Evolutionary conservation across 257 asterid genomes (phyloP).

Genomic region (Jasminum sambac): DNA sequence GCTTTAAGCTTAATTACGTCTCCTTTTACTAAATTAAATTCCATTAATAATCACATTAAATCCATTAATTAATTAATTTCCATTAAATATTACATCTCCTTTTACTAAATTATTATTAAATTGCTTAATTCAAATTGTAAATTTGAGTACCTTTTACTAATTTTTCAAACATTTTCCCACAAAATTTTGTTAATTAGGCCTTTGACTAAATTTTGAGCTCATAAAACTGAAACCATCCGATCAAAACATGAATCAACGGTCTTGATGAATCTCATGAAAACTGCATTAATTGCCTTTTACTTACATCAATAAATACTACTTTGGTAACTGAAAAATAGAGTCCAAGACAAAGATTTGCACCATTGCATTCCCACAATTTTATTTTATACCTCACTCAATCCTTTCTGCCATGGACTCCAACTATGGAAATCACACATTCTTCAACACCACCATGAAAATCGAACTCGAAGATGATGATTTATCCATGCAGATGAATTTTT

Average conservation of each 20-base stretch:
- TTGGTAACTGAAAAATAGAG: slow-evolving; percentile 31
- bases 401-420: slow-evolving; percentile 35
- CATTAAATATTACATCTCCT: too few species aligned
- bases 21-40: not conserved
- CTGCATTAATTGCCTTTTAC: slow-evolving; percentile 40
- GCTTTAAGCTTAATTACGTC: not conserved
- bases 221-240: slow-evolving; percentile 27
- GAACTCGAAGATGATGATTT: slow-evolving; percentile 44
- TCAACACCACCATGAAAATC: slow-evolving; percentile 41
- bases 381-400: slow-evolving; percentile 27
- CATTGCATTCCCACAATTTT: slow-evolving; percentile 24
- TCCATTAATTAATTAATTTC: too few species aligned
- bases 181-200: not conserved
- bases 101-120: not conserved
- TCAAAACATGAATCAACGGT: slow-evolving; percentile 28
- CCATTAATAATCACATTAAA: not conserved
- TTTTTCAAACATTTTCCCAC: slow-evolving; percentile 13
- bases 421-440: slow-evolving; percentile 25
- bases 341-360: slow-evolving; percentile 29
- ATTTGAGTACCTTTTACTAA: not conserved
- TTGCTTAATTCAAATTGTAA: slow-evolving; percentile 12
- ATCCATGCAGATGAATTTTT: slow-evolving; percentile 29
- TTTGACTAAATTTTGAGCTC: not conserved
- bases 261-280: slow-evolving; percentile 14
- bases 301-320: slow-evolving; percentile 35